Conservation (phyloP, 2,329 filamentous ascomycete genomes). For the Fusarium armeniacum region DNA sequence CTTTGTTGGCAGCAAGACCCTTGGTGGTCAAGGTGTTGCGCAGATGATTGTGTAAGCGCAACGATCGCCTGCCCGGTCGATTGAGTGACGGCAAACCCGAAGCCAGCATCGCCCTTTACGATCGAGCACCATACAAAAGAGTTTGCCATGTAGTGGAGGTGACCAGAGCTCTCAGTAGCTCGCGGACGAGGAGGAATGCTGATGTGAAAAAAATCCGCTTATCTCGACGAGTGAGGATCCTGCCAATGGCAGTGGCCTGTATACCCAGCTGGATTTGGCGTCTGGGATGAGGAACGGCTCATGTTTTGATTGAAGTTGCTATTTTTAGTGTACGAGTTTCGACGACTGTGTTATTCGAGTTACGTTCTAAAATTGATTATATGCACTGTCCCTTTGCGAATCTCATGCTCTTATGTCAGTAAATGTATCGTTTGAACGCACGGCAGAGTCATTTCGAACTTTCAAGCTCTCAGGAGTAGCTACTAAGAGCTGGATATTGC, state of each 20-base stretch:
- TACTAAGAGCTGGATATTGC: not conserved
- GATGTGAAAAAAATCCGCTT: constrained; percentile 33
- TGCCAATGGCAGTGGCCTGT: constrained; percentile 48
- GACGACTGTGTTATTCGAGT: constrained; percentile 35
- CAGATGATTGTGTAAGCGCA: constrained; percentile 91
- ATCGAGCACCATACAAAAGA: not conserved
- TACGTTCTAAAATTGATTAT: constrained; percentile 34
- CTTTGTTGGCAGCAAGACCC: constrained; percentile 93
- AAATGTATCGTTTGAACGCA: not conserved
- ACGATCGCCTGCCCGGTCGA: not conserved
- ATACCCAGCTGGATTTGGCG: constrained; percentile 52
- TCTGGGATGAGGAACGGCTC: constrained; percentile 51
- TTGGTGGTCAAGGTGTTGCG: constrained; percentile 92
- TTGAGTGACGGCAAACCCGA: constrained; percentile 7
- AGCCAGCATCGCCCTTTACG: constrained; percentile 5
- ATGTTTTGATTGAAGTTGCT: constrained; percentile 46
- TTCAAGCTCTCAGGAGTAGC: not conserved
- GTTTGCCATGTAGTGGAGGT: constrained; percentile 5
- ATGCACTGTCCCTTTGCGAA: not conserved
- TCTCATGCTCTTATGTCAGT: not conserved
- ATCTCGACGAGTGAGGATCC: constrained; percentile 45
- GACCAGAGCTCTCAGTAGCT: constrained; percentile 8
- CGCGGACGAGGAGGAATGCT: constrained; percentile 2
- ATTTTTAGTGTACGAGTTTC: constrained; percentile 35
- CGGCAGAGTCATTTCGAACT: not conserved